Conservation (phyloP, 192 early-diverging fungal species). For the Gonapodya sp. region DNA sequence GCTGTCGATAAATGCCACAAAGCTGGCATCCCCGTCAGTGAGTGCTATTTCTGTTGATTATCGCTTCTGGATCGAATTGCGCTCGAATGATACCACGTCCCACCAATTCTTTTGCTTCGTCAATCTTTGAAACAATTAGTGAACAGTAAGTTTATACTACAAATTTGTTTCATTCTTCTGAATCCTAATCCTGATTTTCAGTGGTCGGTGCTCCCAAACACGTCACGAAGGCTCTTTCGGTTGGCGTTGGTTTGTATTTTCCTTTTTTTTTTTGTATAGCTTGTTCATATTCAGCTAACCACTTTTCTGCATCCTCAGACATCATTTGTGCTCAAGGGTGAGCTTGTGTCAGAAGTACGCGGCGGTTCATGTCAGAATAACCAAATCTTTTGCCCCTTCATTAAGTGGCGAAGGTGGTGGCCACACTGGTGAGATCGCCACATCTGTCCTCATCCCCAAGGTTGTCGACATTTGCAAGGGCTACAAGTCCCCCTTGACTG, state of each 20-base stretch:
- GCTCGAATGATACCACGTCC: too few species aligned
- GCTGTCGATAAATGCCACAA: constrained; percentile 37
- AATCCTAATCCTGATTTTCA: not conserved
- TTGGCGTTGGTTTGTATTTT: constrained; percentile 21
- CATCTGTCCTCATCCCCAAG: constrained; percentile 30
- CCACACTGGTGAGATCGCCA: constrained; percentile 28
- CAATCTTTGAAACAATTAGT: too few species aligned
- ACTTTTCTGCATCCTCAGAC: constrained; percentile 12
- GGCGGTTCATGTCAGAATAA: not conserved
- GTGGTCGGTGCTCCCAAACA: constrained; percentile 26
- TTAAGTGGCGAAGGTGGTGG: constrained; percentile 31
- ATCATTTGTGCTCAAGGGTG: constrained; percentile 24
- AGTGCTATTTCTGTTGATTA: too few species aligned
- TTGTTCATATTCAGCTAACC: too few species aligned
- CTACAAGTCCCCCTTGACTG: constrained; percentile 27
- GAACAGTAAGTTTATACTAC: constrained; percentile 5
- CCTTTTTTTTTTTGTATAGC: too few species aligned
- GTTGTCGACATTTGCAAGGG: constrained; percentile 31
- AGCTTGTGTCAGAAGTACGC: not conserved
- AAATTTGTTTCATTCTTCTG: not conserved
- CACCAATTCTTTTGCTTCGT: too few species aligned
- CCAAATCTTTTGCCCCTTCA: not conserved
- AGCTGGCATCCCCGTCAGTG: constrained; percentile 31
- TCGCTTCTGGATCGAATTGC: too few species aligned
- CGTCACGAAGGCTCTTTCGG: constrained; percentile 28